Conservation (phyloP, 768 basidiomycete genomes). For the Phaffia australis region DNA sequence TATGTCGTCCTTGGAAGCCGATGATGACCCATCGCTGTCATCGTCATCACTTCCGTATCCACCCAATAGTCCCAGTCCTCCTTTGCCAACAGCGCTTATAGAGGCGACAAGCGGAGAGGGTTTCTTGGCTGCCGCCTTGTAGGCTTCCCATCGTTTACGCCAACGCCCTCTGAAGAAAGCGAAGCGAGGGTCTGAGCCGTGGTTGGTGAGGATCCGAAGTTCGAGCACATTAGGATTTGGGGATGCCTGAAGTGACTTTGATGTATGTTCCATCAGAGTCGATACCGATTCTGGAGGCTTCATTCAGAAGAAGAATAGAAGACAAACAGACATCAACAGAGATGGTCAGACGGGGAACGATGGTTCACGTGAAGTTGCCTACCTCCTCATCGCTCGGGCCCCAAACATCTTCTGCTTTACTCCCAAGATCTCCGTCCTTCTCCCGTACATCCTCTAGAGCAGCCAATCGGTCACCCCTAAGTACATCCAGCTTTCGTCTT, state of each 20-base stretch:
- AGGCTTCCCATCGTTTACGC: conserved; percentile 47
- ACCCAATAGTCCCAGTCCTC: conserved; percentile 20
- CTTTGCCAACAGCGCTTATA: not conserved
- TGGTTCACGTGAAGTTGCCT: conserved; percentile 16
- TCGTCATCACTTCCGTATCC: conserved; percentile 21
- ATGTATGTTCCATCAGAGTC: conserved; percentile 65
- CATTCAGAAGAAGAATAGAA: not conserved
- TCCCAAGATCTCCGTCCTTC: not conserved
- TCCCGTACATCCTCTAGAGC: conserved; percentile 39
- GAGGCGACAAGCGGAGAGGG: not conserved
- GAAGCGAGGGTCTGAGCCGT: conserved; percentile 66
- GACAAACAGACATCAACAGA: not conserved
- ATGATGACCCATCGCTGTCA: conserved; percentile 3
- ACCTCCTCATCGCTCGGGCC: conserved; percentile 65
- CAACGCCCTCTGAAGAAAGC: conserved; percentile 71
- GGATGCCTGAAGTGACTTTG: conserved; percentile 54
- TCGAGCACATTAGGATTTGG: conserved; percentile 72
- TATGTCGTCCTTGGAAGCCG: not conserved
- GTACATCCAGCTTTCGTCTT: conserved; percentile 49
- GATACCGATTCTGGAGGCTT: conserved; percentile 54
- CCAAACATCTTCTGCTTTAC: conserved; percentile 42
- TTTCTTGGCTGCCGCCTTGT: not conserved
- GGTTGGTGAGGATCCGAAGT: conserved; percentile 77
- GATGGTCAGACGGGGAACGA: conserved; percentile 4
- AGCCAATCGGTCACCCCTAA: conserved; percentile 55